phyloP scores from a whole-genome alignment of 1,284 basidiomycete genomes.

The Cutaneotrichosporon sp. region DNA sequence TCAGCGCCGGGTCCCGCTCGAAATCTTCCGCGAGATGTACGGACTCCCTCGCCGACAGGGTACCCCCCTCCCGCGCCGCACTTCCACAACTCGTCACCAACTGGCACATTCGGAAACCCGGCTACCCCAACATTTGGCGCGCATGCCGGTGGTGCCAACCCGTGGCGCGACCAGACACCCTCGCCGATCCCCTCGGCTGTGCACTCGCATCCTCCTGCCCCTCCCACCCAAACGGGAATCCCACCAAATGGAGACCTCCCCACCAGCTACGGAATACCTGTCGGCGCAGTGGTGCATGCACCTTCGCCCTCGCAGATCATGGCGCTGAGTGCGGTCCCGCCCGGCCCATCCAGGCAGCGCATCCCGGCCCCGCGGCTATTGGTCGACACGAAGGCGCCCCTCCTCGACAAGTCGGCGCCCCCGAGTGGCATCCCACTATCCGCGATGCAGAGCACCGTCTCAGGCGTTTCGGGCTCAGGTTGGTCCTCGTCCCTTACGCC shows the following conservation, averaged over 20 bases:
- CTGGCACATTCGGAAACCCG: background rate
- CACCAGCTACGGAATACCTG: too few relatives aligned
- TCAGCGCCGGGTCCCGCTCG: too few relatives aligned
- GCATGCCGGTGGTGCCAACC: background rate
- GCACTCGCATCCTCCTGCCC: too few relatives aligned
- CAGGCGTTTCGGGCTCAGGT: background rate
- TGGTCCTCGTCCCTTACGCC: background rate
- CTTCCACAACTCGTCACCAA: background rate
- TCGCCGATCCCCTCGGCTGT: too few relatives aligned
- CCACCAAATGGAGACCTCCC: too few relatives aligned
- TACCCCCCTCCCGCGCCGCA: too few relatives aligned
- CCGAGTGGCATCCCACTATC: background rate
- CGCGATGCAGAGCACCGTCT: background rate
- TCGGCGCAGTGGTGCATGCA: background rate
- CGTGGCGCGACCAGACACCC: too few relatives aligned
- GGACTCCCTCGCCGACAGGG: background rate
- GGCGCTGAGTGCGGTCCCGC: background rate
- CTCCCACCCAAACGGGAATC: too few relatives aligned
- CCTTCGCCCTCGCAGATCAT: background rate
- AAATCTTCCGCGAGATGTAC: background rate
- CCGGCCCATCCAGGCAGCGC: background rate
- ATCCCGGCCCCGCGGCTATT: slow-evolving; percentile 14
- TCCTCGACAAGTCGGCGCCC: background rate
- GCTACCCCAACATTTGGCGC: background rate
- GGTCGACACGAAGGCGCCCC: slow-evolving; percentile 17